A percentile compares a stretch with the other conserved stretches of the same genome.
Evolutionary conservation across 352 stramenopile species (phyloP).

Genomic region (Globisporangium cederbergense): DNA sequence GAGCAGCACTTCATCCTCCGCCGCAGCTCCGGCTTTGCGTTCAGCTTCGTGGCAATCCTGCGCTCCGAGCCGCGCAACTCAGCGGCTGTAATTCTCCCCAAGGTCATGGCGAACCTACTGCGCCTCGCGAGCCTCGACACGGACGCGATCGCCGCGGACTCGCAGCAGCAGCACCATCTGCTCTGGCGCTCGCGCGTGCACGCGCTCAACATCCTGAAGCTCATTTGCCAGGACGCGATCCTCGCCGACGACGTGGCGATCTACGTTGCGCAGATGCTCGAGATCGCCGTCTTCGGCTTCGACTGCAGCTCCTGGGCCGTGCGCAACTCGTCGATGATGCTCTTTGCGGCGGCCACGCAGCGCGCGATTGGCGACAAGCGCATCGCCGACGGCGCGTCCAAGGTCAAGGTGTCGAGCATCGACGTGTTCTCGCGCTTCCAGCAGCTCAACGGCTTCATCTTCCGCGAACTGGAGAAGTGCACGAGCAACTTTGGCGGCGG

Average conservation of each 20-base stretch:
- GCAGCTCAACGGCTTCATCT: constrained; percentile 61
- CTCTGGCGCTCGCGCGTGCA: constrained; percentile 80
- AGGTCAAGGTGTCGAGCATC: constrained; percentile 56
- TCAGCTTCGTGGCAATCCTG: constrained; percentile 85
- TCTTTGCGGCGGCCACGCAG: constrained; percentile 81
- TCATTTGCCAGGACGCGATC: constrained; percentile 87
- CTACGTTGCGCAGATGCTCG: constrained; percentile 87
- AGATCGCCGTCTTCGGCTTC: constrained; percentile 80
- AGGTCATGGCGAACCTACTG: constrained; percentile 70
- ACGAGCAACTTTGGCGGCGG: constrained; percentile 17
- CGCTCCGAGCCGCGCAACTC: constrained; percentile 82
- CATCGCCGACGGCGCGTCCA: constrained; percentile 65
- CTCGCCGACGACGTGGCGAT: constrained; percentile 78
- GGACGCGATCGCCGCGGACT: constrained; percentile 28
- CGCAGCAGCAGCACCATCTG: constrained; percentile 43
- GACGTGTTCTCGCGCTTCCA: constrained; percentile 82
- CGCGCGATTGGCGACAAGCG: constrained; percentile 82
- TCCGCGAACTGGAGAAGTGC: constrained; percentile 45
- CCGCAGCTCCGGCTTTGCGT: constrained; percentile 85
- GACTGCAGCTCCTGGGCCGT: constrained; percentile 84
- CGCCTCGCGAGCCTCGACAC: constrained; percentile 60
- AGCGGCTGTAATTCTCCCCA: constrained; percentile 67
- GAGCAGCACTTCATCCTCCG: constrained; percentile 88
- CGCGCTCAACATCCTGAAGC: constrained; percentile 87
- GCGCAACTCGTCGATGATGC: constrained; percentile 91